Evolutionary conservation across 1,139 yeast species (phyloP), one percentile per base, ranked within the genome.

Genomic region (Yamadazyma atlantica): DNA sequence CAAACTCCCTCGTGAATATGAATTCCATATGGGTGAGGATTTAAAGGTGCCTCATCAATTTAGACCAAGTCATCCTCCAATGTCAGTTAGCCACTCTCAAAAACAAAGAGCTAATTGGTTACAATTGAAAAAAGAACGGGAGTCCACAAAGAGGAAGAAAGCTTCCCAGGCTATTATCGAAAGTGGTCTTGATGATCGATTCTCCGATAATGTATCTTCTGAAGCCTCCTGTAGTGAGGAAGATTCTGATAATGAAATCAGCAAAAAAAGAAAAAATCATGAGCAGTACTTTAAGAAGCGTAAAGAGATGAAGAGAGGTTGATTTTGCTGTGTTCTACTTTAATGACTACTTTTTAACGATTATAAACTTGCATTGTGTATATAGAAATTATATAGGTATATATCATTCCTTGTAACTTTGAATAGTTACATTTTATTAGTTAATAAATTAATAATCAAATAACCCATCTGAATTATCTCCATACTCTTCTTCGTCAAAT

Each of bases 391-490:
- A 28, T 15, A 24, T 14, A 22, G 15, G 15, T 10, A 12, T 34
- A 11, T 30, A 31, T 18, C 16, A 19, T 29, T 19, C 21, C 30
- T 31, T 23, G n/a, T n/a, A n/a, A n/a, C n/a, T n/a, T n/a, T n/a
- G n/a, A n/a, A n/a, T n/a, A n/a, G n/a, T n/a, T n/a, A n/a, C n/a
- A n/a, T n/a, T n/a, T n/a, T n/a, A 35, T 12, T 23, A 12, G 12
- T 35, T 18, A 10, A 28, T 14, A n/a, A 3, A n/a, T 42, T 53
- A 67, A 44, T 68, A 64, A 10, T 62, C 73, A 53, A 68, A 68
- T 42, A 68, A 59, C 14, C 75, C 75, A 46, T 67, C 76, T 28
- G 63, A 68, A 40, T 77, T 80, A 44, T 72, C 78, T 25, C 69
- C 79, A 42, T 70, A 78, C 40, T 67, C 70, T 29, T 72, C 67